Conservation (phyloP, 2,329 filamentous ascomycete species). For the Didymella keratinophila region DNA sequence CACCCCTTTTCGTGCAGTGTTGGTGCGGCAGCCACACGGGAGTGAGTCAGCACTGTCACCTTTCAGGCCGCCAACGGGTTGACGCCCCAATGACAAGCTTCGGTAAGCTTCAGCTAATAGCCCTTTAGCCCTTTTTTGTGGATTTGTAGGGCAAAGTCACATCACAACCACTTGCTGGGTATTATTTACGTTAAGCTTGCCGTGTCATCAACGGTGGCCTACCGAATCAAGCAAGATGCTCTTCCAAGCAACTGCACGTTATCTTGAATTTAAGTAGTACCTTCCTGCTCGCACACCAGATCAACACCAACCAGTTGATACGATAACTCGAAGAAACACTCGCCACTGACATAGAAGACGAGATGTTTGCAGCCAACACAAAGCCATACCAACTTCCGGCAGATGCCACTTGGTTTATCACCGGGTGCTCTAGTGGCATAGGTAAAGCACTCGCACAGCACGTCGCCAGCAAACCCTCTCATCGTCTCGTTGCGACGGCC, state of each 20-base stretch:
- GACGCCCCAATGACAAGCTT: conserved; percentile 10
- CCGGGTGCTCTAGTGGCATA: conserved; percentile 61
- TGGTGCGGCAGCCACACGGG: background rate
- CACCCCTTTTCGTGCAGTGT: background rate
- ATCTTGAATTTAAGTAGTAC: background rate
- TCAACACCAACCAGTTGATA: background rate
- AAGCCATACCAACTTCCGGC: conserved; percentile 12
- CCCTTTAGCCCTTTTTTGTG: conserved; percentile 8
- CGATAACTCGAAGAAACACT: background rate
- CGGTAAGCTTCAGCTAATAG: conserved; percentile 1
- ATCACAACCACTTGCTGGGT: background rate
- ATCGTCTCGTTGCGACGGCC: conserved; percentile 59
- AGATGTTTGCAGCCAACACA: conserved; percentile 16
- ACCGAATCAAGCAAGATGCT: background rate
- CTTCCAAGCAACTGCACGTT: background rate
- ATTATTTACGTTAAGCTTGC: background rate
- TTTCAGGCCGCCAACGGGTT: background rate
- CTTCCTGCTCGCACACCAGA: background rate
- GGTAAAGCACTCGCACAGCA: conserved; percentile 53
- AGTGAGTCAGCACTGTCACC: conserved; percentile 7
- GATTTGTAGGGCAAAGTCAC: background rate
- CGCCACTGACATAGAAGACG: background rate
- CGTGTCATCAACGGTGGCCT: background rate
- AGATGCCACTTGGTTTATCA: conserved; percentile 22
- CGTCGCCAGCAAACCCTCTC: conserved; percentile 49